Evolutionary conservation across 176 grass and related monocot species (phyloP), one percentile per base, ranked within the genome.

Genomic region (Panicum miliaceum): DNA sequence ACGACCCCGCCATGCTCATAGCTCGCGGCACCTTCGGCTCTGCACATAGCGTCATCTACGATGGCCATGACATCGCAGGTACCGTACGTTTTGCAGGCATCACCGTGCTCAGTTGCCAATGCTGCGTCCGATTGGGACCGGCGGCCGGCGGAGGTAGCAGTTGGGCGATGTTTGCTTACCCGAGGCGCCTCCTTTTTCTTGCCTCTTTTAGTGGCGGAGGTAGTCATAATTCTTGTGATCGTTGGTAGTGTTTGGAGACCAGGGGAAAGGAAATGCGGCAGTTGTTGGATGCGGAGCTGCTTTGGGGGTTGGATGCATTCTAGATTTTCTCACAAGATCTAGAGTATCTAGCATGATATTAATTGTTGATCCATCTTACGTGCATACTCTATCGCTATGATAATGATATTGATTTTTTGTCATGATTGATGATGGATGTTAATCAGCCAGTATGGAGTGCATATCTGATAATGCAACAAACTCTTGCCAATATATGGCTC

Each of bases 11-110:
- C 32, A 98, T 84, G 65, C 87, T 95, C 76, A 98, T 98, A 59
- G 96, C 96, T 22, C 87, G 96, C 68, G 96, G 96, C 89, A 98
- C 96, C 87, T 98, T 95, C 80, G 96, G 93, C 36, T 85, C 93
- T 76, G 93, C 95, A 83, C 96, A 98, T 79, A 89, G 96, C 54
- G 96, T 93, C 36, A 16, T 93, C 85, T 98, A 92, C 96, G 91
- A 98, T 70, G 96, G 92, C 87, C 71, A 88, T 67, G 96, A 98
- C 79, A 93, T 98, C 80, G 96, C 96, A 86, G 93, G 96, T 98
- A 16, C 61, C 60, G 13, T 26, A 27, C 84, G 35, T 20, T 37
- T 0, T 13, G 66, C 56, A 36, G 79, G 32, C 69, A 76, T 53
- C 53, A 3, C 88, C 63, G 13, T 50, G 25, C 26, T 27, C 18